A percentile compares a stretch with the other conserved stretches of the same genome.
Conservation (phyloP, 352 stramenopile species). For the Phytophthora rubi region DNA sequence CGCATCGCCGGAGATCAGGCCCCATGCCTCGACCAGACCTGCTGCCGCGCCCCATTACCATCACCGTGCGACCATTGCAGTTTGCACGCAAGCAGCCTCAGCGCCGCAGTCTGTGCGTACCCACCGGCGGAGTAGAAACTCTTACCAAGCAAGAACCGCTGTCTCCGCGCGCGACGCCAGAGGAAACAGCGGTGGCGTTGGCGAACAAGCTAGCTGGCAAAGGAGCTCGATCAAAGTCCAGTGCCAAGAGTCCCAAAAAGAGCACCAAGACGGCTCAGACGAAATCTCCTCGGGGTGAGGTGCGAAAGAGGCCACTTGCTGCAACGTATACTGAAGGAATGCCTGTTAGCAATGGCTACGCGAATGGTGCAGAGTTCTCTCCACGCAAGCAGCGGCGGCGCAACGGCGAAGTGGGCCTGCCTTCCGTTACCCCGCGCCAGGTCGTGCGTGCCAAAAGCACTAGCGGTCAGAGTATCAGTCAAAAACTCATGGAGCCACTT, state of each 20-base stretch:
- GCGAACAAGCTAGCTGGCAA: constrained; percentile 33
- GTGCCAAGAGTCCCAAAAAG: constrained; percentile 36
- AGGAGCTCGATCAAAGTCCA: constrained; percentile 17
- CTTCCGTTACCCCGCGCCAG: constrained; percentile 37
- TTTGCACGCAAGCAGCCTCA: constrained; percentile 41
- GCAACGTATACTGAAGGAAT: constrained; percentile 19
- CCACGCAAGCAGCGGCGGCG: constrained; percentile 48
- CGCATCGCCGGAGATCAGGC: constrained; percentile 40
- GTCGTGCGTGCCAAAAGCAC: constrained; percentile 36
- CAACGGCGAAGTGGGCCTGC: constrained; percentile 36
- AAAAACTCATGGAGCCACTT: constrained; percentile 44
- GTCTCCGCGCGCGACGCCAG: constrained; percentile 20
- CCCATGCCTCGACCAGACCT: constrained; percentile 52
- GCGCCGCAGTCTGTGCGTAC: constrained; percentile 27
- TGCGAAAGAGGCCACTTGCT: constrained; percentile 28
- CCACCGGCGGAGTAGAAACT: constrained; percentile 16
- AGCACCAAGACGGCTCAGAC: constrained; percentile 29
- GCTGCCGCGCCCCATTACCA: constrained; percentile 60
- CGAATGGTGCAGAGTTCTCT: constrained; percentile 30
- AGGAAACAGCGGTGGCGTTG: constrained; percentile 21
- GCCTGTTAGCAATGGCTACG: constrained; percentile 12
- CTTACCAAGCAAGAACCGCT: constrained; percentile 15
- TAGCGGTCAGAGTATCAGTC: constrained; percentile 41
- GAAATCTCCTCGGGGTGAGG: constrained; percentile 37
- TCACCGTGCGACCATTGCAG: constrained; percentile 63